These are phyloP conservation scores for Chamaecyparis obtusa DNA, from an alignment of 75 land plant genomes.

Conservation along the genomic window DNA sequence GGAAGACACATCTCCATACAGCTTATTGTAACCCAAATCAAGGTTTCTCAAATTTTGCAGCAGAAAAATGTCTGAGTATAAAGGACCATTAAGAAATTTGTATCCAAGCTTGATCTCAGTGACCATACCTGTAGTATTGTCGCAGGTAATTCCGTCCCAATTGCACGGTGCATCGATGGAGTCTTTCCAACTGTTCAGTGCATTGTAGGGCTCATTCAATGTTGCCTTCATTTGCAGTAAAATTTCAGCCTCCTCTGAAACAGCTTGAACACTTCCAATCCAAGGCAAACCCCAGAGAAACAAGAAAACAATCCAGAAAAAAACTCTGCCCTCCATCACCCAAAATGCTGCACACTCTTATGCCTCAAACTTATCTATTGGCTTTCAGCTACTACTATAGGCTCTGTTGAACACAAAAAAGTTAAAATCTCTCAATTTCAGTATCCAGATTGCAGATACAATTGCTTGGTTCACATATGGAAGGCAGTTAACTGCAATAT, in stretches of 20 bases:
- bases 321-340: not conserved
- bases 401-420: not conserved
- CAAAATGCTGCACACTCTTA: not conserved
- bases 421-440: not conserved
- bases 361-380: not conserved
- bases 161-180: conserved; percentile 7
- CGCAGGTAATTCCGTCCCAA: conserved; percentile 6
- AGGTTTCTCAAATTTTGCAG: not conserved
- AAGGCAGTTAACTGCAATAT: not conserved
- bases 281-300: not conserved
- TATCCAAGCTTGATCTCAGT: not conserved
- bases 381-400: not conserved
- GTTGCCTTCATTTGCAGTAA: not conserved
- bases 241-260: not conserved
- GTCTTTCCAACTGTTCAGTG: conserved; percentile 12
- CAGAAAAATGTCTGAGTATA: conserved; percentile 9
- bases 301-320: not conserved
- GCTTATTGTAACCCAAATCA: conserved; percentile 34
- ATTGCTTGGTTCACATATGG: not conserved
- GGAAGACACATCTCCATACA: conserved; percentile 36
- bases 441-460: not conserved
- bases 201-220: conserved; percentile 24
- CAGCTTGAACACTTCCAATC: not conserved
- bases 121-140: conserved; percentile 5
- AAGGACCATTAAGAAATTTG: not conserved